These are phyloP conservation scores for Ambrosia artemisiifolia DNA, from an alignment of 129 eudicot species.

Conservation along the genomic window DNA sequence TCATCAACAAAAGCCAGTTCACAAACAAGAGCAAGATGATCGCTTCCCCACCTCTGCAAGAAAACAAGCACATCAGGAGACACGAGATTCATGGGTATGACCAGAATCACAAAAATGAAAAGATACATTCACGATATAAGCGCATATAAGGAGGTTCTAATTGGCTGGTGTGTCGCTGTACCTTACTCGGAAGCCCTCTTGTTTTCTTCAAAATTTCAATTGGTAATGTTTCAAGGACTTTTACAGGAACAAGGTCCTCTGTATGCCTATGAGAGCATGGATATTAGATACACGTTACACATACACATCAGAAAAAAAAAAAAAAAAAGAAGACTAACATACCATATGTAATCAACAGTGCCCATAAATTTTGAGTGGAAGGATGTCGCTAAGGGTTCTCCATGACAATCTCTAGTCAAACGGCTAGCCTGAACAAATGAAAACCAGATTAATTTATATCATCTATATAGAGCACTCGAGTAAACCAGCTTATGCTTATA, in stretches of 20 bases:
- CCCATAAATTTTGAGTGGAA: conserved; percentile 74
- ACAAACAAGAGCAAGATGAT: conserved; percentile 90
- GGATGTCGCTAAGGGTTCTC: conserved; percentile 86
- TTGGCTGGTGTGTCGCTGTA: conserved; percentile 8
- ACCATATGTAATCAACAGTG: conserved; percentile 95
- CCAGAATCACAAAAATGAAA: neutral
- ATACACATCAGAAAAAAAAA: neutral
- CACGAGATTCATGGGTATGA: neutral
- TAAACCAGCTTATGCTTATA: too few species aligned
- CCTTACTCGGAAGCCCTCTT: conserved; percentile 87
- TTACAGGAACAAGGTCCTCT: conserved; percentile 66
- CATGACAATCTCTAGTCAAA: conserved; percentile 54
- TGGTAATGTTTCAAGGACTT: conserved; percentile 81
- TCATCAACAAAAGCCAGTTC: conserved; percentile 72
- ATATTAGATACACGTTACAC: neutral
- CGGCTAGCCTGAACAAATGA: conserved; percentile 51
- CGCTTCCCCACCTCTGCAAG: conserved; percentile 86
- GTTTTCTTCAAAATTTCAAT: conserved; percentile 46
- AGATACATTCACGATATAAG: neutral
- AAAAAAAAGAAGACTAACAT: conserved; percentile 2
- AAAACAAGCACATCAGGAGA: neutral
- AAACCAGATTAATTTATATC: conserved; percentile 14
- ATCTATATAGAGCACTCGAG: too few species aligned
- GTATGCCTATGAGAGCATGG: conserved; percentile 58
- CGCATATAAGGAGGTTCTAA: neutral